These are phyloP conservation scores for Penicillium argentinense DNA, from an alignment of 495 filamentous ascomycete species.

Conservation along the genomic window DNA sequence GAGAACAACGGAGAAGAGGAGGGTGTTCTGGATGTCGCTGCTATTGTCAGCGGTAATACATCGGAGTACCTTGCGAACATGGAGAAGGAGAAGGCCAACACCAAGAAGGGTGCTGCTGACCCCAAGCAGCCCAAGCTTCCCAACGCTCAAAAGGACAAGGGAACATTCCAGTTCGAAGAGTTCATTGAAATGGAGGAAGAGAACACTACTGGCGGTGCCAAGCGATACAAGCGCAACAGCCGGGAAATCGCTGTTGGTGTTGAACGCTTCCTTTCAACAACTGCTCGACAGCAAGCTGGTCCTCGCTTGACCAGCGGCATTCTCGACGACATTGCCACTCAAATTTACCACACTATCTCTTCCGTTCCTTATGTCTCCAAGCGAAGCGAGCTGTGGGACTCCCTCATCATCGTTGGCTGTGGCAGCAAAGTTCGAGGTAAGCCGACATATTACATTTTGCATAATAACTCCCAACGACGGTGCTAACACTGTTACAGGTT, in stretches of 20 bases:
- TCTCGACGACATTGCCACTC: conserved; percentile 75
- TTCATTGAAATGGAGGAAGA: conserved; percentile 57
- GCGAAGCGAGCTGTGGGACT: conserved; percentile 86
- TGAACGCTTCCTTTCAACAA: conserved; percentile 82
- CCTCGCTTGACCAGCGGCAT: conserved; percentile 57
- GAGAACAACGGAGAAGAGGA: conserved; percentile 58
- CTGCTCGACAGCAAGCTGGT: conserved; percentile 29
- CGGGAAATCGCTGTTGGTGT: conserved; percentile 81
- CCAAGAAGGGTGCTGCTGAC: conserved; percentile 56
- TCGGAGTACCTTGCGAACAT: conserved; percentile 87
- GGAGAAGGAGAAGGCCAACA: conserved; percentile 82
- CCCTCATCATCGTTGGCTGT: conserved; percentile 82
- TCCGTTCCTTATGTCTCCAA: conserved; percentile 75
- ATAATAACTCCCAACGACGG: not conserved
- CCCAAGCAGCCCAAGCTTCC: conserved; percentile 64
- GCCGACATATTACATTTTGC: conserved; percentile 4
- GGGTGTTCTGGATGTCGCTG: conserved; percentile 90
- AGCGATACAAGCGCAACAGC: conserved; percentile 43
- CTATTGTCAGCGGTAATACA: conserved; percentile 91
- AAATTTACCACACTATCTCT: conserved; percentile 78
- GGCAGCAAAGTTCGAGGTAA: conserved; percentile 78
- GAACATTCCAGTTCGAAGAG: conserved; percentile 82
- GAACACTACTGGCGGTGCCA: conserved; percentile 22
- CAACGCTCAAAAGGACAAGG: conserved; percentile 76
- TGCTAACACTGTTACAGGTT: conserved; percentile 43